Conservation (phyloP, 768 basidiomycete species). For the Melanogaster broomeanus region DNA sequence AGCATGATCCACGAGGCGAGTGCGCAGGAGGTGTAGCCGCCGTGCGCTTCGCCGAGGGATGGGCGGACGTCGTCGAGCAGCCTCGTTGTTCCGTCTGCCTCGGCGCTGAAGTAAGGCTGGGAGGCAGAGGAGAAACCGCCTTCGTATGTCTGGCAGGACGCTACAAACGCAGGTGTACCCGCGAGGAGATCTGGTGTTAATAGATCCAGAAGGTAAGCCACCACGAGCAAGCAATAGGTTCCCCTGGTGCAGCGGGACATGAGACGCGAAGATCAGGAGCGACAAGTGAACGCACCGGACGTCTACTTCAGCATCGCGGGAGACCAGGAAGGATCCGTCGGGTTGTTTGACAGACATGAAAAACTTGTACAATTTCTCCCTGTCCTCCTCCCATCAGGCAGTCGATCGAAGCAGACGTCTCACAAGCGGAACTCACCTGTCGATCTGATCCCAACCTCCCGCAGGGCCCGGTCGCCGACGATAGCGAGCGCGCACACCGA, state of each 20-base stretch:
- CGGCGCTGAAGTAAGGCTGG: conserved; percentile 57
- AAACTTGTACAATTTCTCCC: conserved; percentile 79
- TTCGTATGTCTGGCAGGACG: conserved; percentile 95
- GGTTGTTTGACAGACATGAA: conserved; percentile 91
- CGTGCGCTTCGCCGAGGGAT: conserved; percentile 92
- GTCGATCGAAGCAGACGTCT: no score
- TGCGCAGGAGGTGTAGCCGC: conserved; percentile 96
- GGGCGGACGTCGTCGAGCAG: conserved; percentile 57
- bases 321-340: conserved; percentile 92
- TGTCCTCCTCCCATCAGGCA: conserved; percentile 24
- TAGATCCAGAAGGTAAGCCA: conserved; percentile 80
- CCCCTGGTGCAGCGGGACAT: conserved; percentile 52
- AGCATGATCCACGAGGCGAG: conserved; percentile 83
- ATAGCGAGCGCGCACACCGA: conserved; percentile 83
- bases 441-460: conserved; percentile 86
- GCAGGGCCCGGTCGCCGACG: conserved; percentile 69
- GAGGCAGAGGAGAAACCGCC: conserved; percentile 89
- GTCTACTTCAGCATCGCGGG: conserved; percentile 88
- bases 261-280: not conserved
- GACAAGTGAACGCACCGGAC: conserved; percentile 61
- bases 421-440: conserved; percentile 52
- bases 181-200: conserved; percentile 85
- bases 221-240: conserved; percentile 87
- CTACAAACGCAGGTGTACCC: conserved; percentile 77
- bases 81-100: conserved; percentile 13